Base-by-base conservation (phyloP, 352 stramenopile species). In the Elongisporangium undulatum region DNA sequence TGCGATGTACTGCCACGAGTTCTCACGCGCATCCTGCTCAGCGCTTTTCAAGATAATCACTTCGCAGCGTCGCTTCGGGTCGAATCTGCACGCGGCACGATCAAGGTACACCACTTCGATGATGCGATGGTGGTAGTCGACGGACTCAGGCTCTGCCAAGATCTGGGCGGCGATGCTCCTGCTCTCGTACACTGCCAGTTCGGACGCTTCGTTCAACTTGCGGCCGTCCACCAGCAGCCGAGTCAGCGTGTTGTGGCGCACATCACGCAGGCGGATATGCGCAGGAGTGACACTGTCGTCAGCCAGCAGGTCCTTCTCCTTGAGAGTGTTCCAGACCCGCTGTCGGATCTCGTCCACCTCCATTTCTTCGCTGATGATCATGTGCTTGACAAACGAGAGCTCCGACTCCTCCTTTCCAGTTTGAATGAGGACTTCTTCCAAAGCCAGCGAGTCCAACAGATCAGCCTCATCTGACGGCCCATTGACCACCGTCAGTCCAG, bases 311-410 rank as follows among this genome's bases (percentile, higher is more conserved):
- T 72, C 69, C 13, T 85, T 87, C n/a, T 74, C 63, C 16, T 77
- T 63, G 10, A 92, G 60, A 8, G 71, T 66, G 17, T 63, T 26
- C 66, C 72, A 85, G 7, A 81, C 80, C 23, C 67, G 72, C 49
- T 70, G 56, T 39, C 82, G 80, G 59, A 94, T 89, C 17, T 88
- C 75, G 21, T 89, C 81, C 10, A 94, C 79, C 8, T 68, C 51
- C 79, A 87, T 90, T 23, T 91, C 79, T 65, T 90, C 79, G 53
- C 81, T 86, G 45, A 92, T 85, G 12, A 92, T 79, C 24, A 92
- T 71, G 45, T 82, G 83, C 16, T 56, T 79, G 24, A 89, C 72
- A 51, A 77, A 75, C 16, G 69, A 73, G 23, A 94, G 63, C 61
- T 86, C 63, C 0, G 69, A 59, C 29, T 90, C 75, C n/a, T 88